A percentile compares a stretch with the other conserved stretches of the same genome.
These are phyloP conservation scores for Hypoxylon sp. DNA, from an alignment of 2,329 filamentous ascomycete species.

Conservation along the genomic window DNA sequence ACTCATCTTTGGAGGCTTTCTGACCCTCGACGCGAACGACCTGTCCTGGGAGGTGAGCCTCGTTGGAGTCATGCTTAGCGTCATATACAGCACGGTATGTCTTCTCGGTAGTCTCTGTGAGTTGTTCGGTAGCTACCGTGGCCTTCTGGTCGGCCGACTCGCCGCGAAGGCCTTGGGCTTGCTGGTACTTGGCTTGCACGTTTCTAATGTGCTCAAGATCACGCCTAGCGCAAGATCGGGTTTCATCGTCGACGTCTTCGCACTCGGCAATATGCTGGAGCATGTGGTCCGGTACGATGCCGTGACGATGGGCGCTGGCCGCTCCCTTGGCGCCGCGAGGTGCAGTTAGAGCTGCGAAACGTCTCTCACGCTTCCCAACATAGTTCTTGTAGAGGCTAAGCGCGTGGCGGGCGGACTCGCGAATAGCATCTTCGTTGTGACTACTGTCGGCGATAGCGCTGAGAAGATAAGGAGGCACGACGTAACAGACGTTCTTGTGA, in stretches of 20 bases:
- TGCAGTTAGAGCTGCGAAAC: slow-evolving; percentile 55
- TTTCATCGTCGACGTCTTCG: slow-evolving; percentile 58
- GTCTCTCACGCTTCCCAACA: slow-evolving; percentile 54
- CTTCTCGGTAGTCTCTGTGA: slow-evolving; percentile 46
- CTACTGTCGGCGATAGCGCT: slow-evolving; percentile 60
- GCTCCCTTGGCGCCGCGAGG: slow-evolving; percentile 52
- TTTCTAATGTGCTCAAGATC: slow-evolving; percentile 59
- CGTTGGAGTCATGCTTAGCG: slow-evolving; percentile 57
- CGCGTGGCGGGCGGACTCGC: slow-evolving; percentile 56
- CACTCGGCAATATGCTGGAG: slow-evolving; percentile 58
- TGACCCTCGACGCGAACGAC: slow-evolving; percentile 62
- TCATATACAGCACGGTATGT: slow-evolving; percentile 63
- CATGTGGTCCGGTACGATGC: slow-evolving; percentile 59
- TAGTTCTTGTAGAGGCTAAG: slow-evolving; percentile 56
- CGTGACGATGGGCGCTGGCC: slow-evolving; percentile 41
- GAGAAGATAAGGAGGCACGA: slow-evolving; percentile 64
- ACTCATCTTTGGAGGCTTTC: slow-evolving; percentile 57
- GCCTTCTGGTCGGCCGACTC: slow-evolving; percentile 42
- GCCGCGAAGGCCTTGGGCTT: slow-evolving; percentile 45
- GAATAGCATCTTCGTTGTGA: slow-evolving; percentile 56
- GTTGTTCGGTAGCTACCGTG: slow-evolving; percentile 25
- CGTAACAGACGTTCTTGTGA: slow-evolving; percentile 54
- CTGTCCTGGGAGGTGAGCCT: slow-evolving; percentile 60
- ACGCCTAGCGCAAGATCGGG: slow-evolving; percentile 56
- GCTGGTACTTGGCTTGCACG: slow-evolving; percentile 54